Evolutionary conservation across 164 flowering plant genomes (phyloP).

Genomic region (Vitis rupestris): DNA sequence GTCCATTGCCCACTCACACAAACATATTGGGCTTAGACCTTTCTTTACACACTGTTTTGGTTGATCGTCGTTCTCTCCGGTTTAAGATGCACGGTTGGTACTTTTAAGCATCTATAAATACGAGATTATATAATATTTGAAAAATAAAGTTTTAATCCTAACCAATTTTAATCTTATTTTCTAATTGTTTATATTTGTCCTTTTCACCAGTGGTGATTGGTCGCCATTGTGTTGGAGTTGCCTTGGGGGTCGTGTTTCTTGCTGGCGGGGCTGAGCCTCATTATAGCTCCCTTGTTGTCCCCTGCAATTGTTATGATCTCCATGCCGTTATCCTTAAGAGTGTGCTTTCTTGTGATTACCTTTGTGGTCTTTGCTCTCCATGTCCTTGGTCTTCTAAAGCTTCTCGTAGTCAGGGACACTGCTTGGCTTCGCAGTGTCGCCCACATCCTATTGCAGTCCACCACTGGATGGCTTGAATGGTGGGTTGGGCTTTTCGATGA

Average conservation of each 20-base stretch:
- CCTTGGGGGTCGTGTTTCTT: constrained; percentile 12
- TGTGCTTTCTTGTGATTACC: constrained; percentile 21
- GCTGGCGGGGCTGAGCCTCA: constrained; percentile 55
- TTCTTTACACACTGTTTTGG: too few relatives aligned
- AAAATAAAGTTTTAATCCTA: too few relatives aligned
- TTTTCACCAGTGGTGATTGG: too few relatives aligned
- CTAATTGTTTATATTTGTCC: too few relatives aligned
- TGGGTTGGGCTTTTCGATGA: constrained; percentile 21
- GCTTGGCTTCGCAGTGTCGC: constrained; percentile 5
- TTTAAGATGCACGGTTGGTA: too few relatives aligned
- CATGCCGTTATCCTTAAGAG: constrained; percentile 21
- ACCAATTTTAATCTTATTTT: too few relatives aligned
- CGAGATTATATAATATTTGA: too few relatives aligned
- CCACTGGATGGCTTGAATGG: not conserved
- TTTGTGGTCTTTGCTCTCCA: not conserved
- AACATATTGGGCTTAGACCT: too few relatives aligned
- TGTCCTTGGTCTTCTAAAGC: constrained; percentile 6
- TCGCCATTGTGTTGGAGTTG: too few relatives aligned
- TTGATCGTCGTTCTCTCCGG: too few relatives aligned
- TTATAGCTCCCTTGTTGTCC: constrained; percentile 81
- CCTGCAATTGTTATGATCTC: constrained; percentile 69
- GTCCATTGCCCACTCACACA: too few relatives aligned
- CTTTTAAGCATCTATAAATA: too few relatives aligned
- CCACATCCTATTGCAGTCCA: not conserved
- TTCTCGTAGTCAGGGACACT: not conserved